Evolutionary conservation across 768 basidiomycete species (phyloP), one percentile per base, ranked within the genome.

Genomic region (Rhodocollybia butyracea): DNA sequence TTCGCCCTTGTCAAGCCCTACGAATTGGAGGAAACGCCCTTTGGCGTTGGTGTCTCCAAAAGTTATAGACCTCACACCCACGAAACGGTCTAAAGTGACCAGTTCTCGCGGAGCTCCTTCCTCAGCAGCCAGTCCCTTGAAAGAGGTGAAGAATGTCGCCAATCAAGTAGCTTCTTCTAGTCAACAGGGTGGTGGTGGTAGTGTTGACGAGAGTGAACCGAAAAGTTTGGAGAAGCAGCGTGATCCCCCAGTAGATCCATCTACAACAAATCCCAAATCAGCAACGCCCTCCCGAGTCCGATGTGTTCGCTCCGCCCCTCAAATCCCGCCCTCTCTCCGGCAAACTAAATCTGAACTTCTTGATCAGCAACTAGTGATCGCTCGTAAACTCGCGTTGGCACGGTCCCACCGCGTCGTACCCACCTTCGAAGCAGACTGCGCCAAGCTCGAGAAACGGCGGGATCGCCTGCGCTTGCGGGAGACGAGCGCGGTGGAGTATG

Each of bases 301-400:
- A 50, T 31, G 30, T 26, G 21, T 19, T 19, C 22, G 29, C 26
- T 27, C 13, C 26, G 13, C 15, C 19, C 43, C 13, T 6, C 12
- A 27, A 24, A 5, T 13, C 19, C 43, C 26, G 6, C 17, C 26
- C 19, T 41, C 38, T 29, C 39, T 40, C 2, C 27, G 21, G 5
- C 51, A 40, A 8, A 53, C 8, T 19, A 53, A 53, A 53, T 53
- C 51, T 17, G 51, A 53, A 29, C 17, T 40, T 3, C 31, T 53
- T 3, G 40, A 24, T 19, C 22, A 24, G 5, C 53, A 46, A 19
- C 43, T 54, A n/a, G 29, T 10, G 12, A 11, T 22, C 2, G 43
- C 41, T n/a, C 22, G 26, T 4, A 27, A 46, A 36, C 8, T 32
- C 3, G 53, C 53, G 7, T 17, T 11, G 17, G 53, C 43, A 7